These are phyloP conservation scores for Rheum nobile DNA, from an alignment of 148 eudicot species.

Conservation along the genomic window DNA sequence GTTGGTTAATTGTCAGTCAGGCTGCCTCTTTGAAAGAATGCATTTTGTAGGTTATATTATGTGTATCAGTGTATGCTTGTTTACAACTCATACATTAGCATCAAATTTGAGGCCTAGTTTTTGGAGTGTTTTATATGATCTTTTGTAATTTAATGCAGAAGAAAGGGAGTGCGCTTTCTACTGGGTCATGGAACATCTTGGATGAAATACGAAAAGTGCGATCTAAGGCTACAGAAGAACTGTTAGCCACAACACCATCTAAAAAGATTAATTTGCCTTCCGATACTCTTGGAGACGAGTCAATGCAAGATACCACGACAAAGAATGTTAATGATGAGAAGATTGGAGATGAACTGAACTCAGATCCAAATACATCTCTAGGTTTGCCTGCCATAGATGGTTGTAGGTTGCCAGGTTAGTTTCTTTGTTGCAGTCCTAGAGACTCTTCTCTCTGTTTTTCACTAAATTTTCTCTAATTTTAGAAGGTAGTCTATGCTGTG, in stretches of 20 bases:
- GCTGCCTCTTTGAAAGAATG: not conserved
- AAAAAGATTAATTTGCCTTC: conserved; percentile 18
- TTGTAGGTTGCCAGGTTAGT: not conserved
- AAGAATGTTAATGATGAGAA: conserved; percentile 5
- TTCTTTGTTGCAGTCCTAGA: not conserved
- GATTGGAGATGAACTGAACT: conserved; percentile 15
- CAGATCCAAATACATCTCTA: not conserved
- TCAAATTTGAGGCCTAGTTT: not conserved
- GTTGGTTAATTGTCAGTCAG: not conserved
- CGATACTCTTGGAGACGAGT: conserved; percentile 8
- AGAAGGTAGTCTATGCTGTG: not conserved
- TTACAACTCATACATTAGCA: not conserved
- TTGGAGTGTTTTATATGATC: not conserved
- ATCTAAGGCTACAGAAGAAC: conserved; percentile 71
- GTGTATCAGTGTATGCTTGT: not conserved
- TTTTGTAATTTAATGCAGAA: conserved; percentile 19
- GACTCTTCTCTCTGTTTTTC: not conserved
- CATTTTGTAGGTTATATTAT: not conserved
- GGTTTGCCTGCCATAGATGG: not conserved
- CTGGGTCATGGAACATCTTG: conserved; percentile 76
- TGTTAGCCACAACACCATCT: conserved; percentile 33
- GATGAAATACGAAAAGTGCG: conserved; percentile 87
- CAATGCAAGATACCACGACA: conserved; percentile 9
- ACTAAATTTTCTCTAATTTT: not conserved
- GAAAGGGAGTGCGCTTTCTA: conserved; percentile 39